A percentile compares a stretch with the other conserved stretches of the same genome.
Conservation (phyloP, 768 basidiomycete species). For the Coprinopsis sp. region DNA sequence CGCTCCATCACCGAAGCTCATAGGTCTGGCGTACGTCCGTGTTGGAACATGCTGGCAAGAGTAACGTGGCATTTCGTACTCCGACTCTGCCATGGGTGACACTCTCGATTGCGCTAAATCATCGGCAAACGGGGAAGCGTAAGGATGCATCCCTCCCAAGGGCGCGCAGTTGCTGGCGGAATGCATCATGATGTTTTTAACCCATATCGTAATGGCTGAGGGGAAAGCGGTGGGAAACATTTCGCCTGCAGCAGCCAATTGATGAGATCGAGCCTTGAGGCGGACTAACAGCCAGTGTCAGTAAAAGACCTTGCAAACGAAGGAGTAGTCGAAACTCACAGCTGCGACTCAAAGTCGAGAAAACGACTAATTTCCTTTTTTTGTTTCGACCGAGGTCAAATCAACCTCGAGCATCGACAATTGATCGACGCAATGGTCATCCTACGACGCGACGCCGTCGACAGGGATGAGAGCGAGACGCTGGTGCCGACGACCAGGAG, state of each 20-base stretch:
- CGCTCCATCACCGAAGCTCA: no score
- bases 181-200: no score
- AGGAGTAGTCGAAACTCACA: slow-evolving; percentile 42
- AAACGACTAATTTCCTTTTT: slow-evolving; percentile 71
- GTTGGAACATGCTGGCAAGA: no score
- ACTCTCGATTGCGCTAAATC: no score
- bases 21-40: no score
- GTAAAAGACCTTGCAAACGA: slow-evolving; percentile 6
- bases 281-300: slow-evolving; percentile 53
- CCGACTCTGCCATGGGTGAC: no score
- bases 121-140: no score
- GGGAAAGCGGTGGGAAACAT: slow-evolving; percentile 77
- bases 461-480: slow-evolving; percentile 83
- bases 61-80: no score
- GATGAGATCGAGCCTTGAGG: slow-evolving; percentile 82
- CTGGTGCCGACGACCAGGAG: slow-evolving; percentile 93
- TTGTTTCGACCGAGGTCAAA: slow-evolving; percentile 25
- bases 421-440: slow-evolving; percentile 88
- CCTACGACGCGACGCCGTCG: slow-evolving; percentile 92
- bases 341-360: slow-evolving; percentile 91
- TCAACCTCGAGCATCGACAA: slow-evolving; percentile 47
- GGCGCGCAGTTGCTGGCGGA: no score
- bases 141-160: no score
- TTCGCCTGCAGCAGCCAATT: slow-evolving; percentile 81
- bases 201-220: slow-evolving; percentile 23